Percentiles rank a stretch among this genome's conserved stretches.
Conservation (phyloP, 179 eudicot species). For the Nepenthes alata region DNA sequence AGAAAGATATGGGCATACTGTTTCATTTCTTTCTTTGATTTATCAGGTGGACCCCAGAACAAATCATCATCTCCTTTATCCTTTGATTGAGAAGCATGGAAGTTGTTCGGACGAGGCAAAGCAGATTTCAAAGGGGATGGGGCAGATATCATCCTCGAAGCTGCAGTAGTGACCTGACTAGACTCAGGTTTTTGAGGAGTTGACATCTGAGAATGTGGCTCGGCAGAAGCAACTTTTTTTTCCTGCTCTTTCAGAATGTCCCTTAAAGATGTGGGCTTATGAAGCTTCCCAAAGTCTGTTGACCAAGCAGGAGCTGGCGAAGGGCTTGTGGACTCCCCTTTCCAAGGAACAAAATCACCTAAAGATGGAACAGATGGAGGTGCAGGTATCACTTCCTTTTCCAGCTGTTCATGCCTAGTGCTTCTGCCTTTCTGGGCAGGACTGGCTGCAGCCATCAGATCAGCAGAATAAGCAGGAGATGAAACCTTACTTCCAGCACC, state of each 20-base stretch:
- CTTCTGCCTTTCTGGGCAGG: slow-evolving; percentile 56
- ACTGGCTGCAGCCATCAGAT: slow-evolving; percentile 36
- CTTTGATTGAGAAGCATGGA: slow-evolving; percentile 43
- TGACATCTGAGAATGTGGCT: slow-evolving; percentile 26
- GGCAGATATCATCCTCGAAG: slow-evolving; percentile 40
- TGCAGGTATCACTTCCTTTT: slow-evolving; percentile 67
- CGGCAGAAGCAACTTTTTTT: slow-evolving; percentile 36
- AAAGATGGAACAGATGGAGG: slow-evolving; percentile 81
- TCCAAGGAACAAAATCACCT: slow-evolving; percentile 93
- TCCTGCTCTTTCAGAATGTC: slow-evolving; percentile 80
- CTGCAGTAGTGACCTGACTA: slow-evolving; percentile 33
- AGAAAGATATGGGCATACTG: slow-evolving; percentile 33
- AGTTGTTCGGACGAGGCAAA: slow-evolving; percentile 33
- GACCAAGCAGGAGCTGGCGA: slow-evolving; percentile 85
- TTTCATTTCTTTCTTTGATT: slow-evolving; percentile 62
- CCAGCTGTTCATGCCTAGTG: slow-evolving; percentile 36
- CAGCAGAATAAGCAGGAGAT: slow-evolving; percentile 23
- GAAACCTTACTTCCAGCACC: slow-evolving; percentile 43
- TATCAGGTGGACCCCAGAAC: slow-evolving; percentile 94
- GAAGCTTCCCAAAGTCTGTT: slow-evolving; percentile 52
- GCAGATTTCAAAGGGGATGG: slow-evolving; percentile 55
- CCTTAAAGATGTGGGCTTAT: slow-evolving; percentile 67
- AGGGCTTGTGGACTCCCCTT: slow-evolving; percentile 59
- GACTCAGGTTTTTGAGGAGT: slow-evolving; percentile 47
- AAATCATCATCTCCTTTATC: slow-evolving; percentile 77